Percentiles rank a stretch among this genome's conserved stretches.
Conservation (phyloP, 306 rosid species). For the Acacia acuminata region DNA sequence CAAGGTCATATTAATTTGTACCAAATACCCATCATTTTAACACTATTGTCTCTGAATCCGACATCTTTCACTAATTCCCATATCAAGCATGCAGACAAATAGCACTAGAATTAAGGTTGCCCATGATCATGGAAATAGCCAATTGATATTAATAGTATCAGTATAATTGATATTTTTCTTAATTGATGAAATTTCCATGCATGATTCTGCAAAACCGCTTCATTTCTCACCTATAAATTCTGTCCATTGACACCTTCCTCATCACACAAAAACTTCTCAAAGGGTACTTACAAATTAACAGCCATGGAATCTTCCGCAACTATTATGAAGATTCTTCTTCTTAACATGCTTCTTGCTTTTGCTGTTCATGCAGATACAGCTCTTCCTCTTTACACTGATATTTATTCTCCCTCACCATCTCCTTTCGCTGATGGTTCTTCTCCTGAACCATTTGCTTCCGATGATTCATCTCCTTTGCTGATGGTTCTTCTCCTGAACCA, state of each 20-base stretch:
- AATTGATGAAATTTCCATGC: background rate
- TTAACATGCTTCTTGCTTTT: conserved; percentile 1
- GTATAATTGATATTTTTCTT: background rate
- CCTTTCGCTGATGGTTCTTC: too few relatives aligned
- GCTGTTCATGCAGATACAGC: conserved; percentile 9
- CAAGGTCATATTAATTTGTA: too few relatives aligned
- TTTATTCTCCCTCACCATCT: too few relatives aligned
- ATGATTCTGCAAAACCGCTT: background rate
- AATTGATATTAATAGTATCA: background rate
- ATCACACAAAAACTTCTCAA: background rate
- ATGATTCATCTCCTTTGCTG: too few relatives aligned
- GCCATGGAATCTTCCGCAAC: background rate
- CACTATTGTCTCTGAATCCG: background rate
- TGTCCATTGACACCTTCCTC: background rate
- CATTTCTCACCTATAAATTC: conserved; percentile 6
- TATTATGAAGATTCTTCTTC: background rate
- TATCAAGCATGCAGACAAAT: background rate
- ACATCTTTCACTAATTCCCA: background rate
- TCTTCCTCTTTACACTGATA: background rate
- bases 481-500: too few relatives aligned
- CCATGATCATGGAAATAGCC: background rate
- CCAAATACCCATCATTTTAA: background rate
- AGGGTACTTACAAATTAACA: too few relatives aligned
- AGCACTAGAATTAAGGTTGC: background rate
- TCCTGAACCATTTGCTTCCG: too few relatives aligned